These are phyloP conservation scores for Solanum chiquidenum DNA, from an alignment of 257 asterid species.

Conservation along the genomic window DNA sequence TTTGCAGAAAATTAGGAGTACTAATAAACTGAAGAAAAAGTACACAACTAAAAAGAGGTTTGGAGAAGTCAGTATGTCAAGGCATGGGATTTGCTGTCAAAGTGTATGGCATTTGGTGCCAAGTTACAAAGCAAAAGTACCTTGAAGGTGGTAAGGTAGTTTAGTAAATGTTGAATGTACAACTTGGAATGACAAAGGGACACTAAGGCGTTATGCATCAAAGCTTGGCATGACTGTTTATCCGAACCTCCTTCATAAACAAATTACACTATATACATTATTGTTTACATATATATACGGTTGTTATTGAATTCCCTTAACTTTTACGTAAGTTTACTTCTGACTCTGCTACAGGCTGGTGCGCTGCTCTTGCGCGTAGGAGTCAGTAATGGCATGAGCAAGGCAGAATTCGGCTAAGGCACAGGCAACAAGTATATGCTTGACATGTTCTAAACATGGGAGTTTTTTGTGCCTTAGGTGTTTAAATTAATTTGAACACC, in stretches of 20 bases:
- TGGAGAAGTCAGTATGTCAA: background rate
- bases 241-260: too few relatives aligned
- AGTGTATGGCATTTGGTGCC: background rate
- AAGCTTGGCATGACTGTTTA: too few relatives aligned
- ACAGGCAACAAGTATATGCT: background rate
- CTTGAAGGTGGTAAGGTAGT: background rate
- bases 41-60: background rate
- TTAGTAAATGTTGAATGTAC: background rate
- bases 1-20: background rate
- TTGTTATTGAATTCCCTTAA: too few relatives aligned
- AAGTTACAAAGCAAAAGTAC: background rate
- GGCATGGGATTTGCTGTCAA: background rate
- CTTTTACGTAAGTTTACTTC: background rate
- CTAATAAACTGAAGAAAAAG: background rate
- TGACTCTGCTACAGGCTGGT: background rate
- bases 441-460: background rate
- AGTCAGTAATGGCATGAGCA: background rate
- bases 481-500: background rate
- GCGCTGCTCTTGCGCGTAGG: background rate
- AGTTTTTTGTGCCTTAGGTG: background rate
- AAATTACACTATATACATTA: too few relatives aligned
- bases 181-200: background rate
- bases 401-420: background rate
- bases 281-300: too few relatives aligned
- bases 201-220: background rate